A percentile compares a stretch with the other conserved stretches of the same genome.
Conservation (phyloP, 176 grass and related monocot species). For the Cenchrus americanus region DNA sequence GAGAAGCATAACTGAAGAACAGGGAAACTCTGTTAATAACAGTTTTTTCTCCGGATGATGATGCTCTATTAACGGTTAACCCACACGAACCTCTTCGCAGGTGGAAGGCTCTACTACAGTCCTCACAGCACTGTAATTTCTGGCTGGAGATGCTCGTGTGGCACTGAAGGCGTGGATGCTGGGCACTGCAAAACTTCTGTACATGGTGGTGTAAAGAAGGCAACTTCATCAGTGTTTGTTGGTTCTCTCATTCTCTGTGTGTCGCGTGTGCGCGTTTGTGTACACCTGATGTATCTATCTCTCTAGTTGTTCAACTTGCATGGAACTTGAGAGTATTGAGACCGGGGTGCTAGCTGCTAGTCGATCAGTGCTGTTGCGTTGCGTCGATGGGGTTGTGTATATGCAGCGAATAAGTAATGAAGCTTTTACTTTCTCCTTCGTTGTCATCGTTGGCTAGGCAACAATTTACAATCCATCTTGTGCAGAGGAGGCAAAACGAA, state of each 20-base stretch:
- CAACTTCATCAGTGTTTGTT: slow-evolving; percentile 6
- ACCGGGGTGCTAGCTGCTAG: not conserved
- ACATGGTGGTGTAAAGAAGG: slow-evolving; percentile 42
- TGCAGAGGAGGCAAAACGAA: no score
- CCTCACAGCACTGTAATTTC: slow-evolving; percentile 56
- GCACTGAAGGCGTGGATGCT: not conserved
- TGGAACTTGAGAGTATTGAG: slow-evolving; percentile 2
- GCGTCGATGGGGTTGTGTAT: slow-evolving; percentile 29
- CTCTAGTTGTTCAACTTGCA: slow-evolving; percentile 20
- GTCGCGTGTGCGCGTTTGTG: no score
- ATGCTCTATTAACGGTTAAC: not conserved
- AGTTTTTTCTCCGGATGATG: no score
- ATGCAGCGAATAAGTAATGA: slow-evolving; percentile 24
- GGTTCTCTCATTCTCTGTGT: not conserved
- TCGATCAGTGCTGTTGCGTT: slow-evolving; percentile 8
- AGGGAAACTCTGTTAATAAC: no score
- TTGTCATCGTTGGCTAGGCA: no score
- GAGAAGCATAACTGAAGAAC: not conserved
- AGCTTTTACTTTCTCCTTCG: not conserved
- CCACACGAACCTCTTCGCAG: slow-evolving; percentile 29
- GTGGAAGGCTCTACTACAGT: slow-evolving; percentile 69
- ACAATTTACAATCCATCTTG: no score
- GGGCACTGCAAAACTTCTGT: slow-evolving; percentile 28
- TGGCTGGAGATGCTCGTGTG: slow-evolving; percentile 32
- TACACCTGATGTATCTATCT: not conserved